Percentiles rank a stretch among this genome's conserved stretches.
These are phyloP conservation scores for Monosporascus sp. DNA, from an alignment of 2,329 filamentous ascomycete species.

Conservation along the genomic window DNA sequence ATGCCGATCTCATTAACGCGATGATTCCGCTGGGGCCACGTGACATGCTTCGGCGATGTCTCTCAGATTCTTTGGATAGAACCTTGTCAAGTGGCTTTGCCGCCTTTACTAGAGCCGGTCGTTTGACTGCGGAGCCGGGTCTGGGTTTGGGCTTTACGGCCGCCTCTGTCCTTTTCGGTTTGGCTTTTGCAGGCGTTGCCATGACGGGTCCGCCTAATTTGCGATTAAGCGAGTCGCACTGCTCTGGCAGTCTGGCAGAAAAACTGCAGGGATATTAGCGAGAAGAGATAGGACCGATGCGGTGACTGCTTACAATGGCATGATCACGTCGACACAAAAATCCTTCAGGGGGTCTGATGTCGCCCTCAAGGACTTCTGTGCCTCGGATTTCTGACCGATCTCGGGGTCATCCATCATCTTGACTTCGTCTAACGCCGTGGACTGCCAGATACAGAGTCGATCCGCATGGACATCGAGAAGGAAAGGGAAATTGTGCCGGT, in stretches of 20 bases:
- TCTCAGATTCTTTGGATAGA: slow-evolving; percentile 50
- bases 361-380: slow-evolving; percentile 33
- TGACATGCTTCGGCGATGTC: slow-evolving; percentile 48
- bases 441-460: slow-evolving; percentile 79
- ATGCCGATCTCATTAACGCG: slow-evolving; percentile 63
- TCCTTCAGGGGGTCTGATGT: slow-evolving; percentile 62
- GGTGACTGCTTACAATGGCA: slow-evolving; percentile 62
- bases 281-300: neutral
- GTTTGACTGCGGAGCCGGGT: slow-evolving; percentile 48
- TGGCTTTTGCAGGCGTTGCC: slow-evolving; percentile 41
- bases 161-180: slow-evolving; percentile 42
- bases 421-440: slow-evolving; percentile 59
- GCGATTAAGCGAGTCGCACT: slow-evolving; percentile 65
- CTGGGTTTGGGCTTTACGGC: slow-evolving; percentile 39
- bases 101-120: slow-evolving; percentile 35
- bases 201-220: slow-evolving; percentile 70
- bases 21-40: slow-evolving; percentile 53
- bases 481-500: slow-evolving; percentile 57
- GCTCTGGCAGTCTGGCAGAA: slow-evolving; percentile 66
- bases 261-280: slow-evolving; percentile 50
- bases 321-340: slow-evolving; percentile 75
- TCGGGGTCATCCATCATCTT: slow-evolving; percentile 46
- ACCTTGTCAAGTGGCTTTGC: slow-evolving; percentile 56
- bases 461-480: slow-evolving; percentile 71
- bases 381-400: slow-evolving; percentile 25